Conservation (phyloP, 2,329 filamentous ascomycete species). For the Fusarium pseudograminearum region DNA sequence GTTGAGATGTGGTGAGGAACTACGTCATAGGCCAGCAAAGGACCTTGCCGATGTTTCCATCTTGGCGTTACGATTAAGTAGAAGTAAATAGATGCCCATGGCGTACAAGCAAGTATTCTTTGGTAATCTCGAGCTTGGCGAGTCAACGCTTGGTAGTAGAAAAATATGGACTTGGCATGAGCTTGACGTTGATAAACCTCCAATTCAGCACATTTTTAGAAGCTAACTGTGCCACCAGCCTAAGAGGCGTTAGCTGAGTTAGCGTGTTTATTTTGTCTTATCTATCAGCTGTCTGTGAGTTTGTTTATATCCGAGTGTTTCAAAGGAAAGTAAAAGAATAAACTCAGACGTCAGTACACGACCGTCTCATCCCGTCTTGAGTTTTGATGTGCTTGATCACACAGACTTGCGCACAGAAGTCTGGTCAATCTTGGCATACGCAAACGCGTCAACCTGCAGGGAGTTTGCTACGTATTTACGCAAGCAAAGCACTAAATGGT, state of each 20-base stretch:
- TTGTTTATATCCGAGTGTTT: conserved; percentile 11
- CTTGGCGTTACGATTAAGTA: conserved; percentile 39
- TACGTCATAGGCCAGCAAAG: conserved; percentile 43
- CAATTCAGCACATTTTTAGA: conserved; percentile 1
- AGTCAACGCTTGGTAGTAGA: conserved; percentile 27
- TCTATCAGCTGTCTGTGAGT: neutral
- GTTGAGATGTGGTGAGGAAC: conserved; percentile 18
- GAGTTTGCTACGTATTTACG: conserved; percentile 3
- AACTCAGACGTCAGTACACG: neutral
- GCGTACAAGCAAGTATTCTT: conserved; percentile 24
- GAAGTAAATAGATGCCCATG: conserved; percentile 27
- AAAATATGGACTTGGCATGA: conserved; percentile 22
- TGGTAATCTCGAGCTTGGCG: conserved; percentile 24
- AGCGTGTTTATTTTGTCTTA: conserved; percentile 6
- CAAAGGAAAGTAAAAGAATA: neutral
- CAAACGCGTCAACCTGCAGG: conserved; percentile 35
- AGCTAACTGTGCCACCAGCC: conserved; percentile 20
- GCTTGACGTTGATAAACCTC: conserved; percentile 10
- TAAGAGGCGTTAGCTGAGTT: conserved; percentile 24
- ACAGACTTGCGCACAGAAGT: conserved; percentile 16
- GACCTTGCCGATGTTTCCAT: conserved; percentile 43
- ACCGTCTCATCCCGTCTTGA: neutral
- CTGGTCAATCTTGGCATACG: conserved; percentile 18
- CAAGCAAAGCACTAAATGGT: conserved; percentile 1
- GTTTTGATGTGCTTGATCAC: neutral